A percentile compares a stretch with the other conserved stretches of the same genome.
These are phyloP conservation scores for Geosmithia flava DNA, from an alignment of 2,329 filamentous ascomycete species.

Conservation along the genomic window DNA sequence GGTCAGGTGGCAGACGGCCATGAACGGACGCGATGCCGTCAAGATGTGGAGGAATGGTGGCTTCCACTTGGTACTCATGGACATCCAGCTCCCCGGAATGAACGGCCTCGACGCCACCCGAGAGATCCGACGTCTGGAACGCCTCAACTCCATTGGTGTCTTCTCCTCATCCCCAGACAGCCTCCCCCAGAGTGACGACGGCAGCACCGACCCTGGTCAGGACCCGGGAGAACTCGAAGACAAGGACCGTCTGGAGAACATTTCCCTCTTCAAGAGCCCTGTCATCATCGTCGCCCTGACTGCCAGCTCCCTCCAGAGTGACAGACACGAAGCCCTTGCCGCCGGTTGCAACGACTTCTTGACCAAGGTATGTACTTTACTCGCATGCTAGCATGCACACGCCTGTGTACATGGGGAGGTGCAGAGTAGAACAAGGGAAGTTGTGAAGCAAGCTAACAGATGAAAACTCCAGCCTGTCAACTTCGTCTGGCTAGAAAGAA, in stretches of 20 bases:
- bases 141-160: conserved; percentile 84
- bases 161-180: conserved; percentile 57
- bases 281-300: conserved; percentile 97
- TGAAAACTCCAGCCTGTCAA: conserved; percentile 63
- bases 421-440: too few species aligned
- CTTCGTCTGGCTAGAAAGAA: conserved; percentile 92
- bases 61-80: conserved; percentile 95
- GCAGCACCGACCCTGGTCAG: conserved; percentile 7
- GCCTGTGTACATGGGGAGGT: too few species aligned
- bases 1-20: conserved; percentile 92
- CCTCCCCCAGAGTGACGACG: conserved; percentile 31
- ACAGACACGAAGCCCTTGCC: conserved; percentile 86
- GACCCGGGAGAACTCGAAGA: conserved; percentile 31
- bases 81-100: conserved; percentile 96
- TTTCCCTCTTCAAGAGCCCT: conserved; percentile 77
- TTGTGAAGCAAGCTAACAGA: not conserved
- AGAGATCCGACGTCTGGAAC: conserved; percentile 82
- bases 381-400: not conserved
- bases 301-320: conserved; percentile 85
- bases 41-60: conserved; percentile 86
- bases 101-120: conserved; percentile 88
- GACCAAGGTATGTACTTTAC: conserved; percentile 61
- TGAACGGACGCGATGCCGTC: conserved; percentile 88
- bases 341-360: conserved; percentile 97
- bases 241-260: conserved; percentile 57